These are phyloP conservation scores for Aspergillus niger DNA, from an alignment of 2,329 filamentous ascomycete genomes.

Conservation along the genomic window DNA sequence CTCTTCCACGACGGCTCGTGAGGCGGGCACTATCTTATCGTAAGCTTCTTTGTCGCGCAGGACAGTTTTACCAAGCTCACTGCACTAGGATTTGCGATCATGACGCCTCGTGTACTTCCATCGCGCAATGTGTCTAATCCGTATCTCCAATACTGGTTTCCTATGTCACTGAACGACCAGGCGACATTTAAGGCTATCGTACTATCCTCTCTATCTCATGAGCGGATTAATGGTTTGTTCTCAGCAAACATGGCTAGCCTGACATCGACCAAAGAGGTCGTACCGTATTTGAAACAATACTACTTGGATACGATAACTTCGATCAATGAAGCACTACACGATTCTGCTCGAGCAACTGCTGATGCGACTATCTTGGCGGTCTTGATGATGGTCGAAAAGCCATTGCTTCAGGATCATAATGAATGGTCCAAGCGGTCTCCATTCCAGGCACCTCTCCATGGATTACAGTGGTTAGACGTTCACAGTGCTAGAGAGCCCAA, in stretches of 20 bases:
- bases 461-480: conserved; percentile 7
- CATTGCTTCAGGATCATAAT: neutral
- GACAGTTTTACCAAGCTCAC: too few relatives aligned
- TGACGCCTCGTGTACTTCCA: conserved; percentile 11
- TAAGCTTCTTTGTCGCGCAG: too few relatives aligned
- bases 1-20: too few relatives aligned
- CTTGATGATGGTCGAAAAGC: conserved; percentile 6
- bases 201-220: neutral
- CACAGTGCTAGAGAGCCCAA: conserved; percentile 3
- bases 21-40: too few relatives aligned
- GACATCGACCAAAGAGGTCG: neutral
- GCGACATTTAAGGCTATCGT: conserved; percentile 1
- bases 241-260: too few relatives aligned
- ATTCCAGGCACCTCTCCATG: conserved; percentile 2
- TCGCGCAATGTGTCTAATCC: neutral
- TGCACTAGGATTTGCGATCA: neutral
- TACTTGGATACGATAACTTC: neutral
- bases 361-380: conserved; percentile 6
- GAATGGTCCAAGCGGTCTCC: neutral
- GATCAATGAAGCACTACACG: neutral
- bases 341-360: neutral
- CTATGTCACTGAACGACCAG: neutral
- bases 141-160: conserved; percentile 7
- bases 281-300: neutral
- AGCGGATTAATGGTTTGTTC: neutral